Evolutionary conservation across 1,284 basidiomycete genomes (phyloP), one percentile per base, ranked within the genome.

Genomic region (Cronartium quercuum): DNA sequence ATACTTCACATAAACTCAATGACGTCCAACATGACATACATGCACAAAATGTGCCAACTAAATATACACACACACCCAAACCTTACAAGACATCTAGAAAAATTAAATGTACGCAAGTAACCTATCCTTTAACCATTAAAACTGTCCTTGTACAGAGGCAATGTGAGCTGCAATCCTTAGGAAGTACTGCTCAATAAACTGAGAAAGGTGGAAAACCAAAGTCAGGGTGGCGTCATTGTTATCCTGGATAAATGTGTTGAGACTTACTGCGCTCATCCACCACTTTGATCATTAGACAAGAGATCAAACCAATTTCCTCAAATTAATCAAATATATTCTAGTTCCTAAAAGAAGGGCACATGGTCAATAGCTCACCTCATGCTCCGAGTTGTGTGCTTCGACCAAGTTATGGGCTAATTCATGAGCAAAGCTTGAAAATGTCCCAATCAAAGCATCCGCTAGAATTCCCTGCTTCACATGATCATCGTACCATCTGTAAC

Each of bases 161-260:
- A 75, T 75, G 40, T 61, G 40, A 21, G 24, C 38, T 3, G 58
- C 55, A 51, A 75, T 35, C 65, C 58, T 75, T 29, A 75, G n/a
- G 40, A 75, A 75, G 42, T 75, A 75, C 63, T 75, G 73, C 41
- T 75, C 73, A 29, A 75, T 75, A 40, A 75, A 75, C 73, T 75
- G 64, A 6, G 29, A 29, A 29, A 3, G 1, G n/a, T 44, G 41
- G 44, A 37, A 42, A 29, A 5, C 7, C 34, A 55, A 60, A 66
- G 40, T 55, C 40, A 58, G 6, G 21, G 7, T n/a, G 29, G 1
- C n/a, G 57, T 38, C 21, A 58, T 44, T 10, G 9, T 29, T 29
- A 6, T 9, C 29, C 29, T 29, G 2, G 29, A 29, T 29, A 29
- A 29, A 29, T 29, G 2, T 35, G 24, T 61, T 21, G 15, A 34